Base-by-base conservation (phyloP, 2,329 filamentous ascomycete species). In the Hypoxylon sp. region DNA sequence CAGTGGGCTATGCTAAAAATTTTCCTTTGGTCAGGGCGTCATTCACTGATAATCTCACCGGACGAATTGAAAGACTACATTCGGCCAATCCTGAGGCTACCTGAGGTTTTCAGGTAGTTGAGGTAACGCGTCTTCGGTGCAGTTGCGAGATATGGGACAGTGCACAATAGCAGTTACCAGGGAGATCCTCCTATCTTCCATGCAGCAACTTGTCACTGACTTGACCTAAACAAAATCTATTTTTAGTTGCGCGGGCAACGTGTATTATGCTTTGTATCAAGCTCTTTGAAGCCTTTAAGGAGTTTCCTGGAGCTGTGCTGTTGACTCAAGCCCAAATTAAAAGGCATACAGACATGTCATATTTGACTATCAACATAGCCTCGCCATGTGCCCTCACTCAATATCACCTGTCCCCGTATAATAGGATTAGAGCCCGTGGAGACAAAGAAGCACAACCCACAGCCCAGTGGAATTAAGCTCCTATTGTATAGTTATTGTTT, bases 301-400 rank as follows among this genome's bases (percentile, higher is more conserved):
- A 9, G 14, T 14, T 32, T 32, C 25, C 21, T 30, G 29, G 16
- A 8, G n/a, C 16, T n/a, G 3, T 43, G 16, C 27, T 32, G n/a
- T n/a, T n/a, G n/a, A n/a, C n/a, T n/a, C n/a, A 16, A 9, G 16
- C 12, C 5, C 16, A 32, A 45, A 25, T 32, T 32, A 21, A 54
- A 54, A 43, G 21, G 39, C 21, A 29, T 45, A 30, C 43, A 54
- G 52, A 54, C 52, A 54, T 16, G 37, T 54, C 52, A 54, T 54
- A 45, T 54, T 41, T 29, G 43, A 54, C 52, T 54, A 45, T 41
- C 52, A 32, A 32, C 52, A 54, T 25, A 54, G 52, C 52, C 52
- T 54, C 51, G 19, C 39, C 37, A 39, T 19, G 21, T 45, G 27
- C 37, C 39, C 27, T 29, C 21, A 23, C 30, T 54, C 21, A 32